Evolutionary conservation across 2,329 filamentous ascomycete species (phyloP).

Genomic region (Neospermospora avenae): DNA sequence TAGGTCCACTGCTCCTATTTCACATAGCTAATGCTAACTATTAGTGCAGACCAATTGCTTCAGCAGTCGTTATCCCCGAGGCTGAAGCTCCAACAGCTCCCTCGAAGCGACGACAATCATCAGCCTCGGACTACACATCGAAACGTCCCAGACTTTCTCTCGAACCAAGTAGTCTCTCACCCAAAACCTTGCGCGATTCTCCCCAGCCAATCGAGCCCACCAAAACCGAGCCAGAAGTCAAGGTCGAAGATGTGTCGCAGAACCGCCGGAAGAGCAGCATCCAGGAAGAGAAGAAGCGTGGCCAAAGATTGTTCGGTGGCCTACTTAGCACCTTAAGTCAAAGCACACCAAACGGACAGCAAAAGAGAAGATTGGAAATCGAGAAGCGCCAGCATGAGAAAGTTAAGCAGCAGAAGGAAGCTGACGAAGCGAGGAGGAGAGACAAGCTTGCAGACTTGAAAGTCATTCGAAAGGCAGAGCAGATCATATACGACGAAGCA

Average conservation of each 20-base stretch:
- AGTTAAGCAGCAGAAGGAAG: slow-evolving; percentile 66
- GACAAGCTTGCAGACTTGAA: slow-evolving; percentile 63
- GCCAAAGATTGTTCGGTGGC: slow-evolving; percentile 81
- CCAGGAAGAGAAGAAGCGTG: slow-evolving; percentile 78
- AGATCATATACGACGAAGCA: slow-evolving; percentile 71
- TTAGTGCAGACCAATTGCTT: slow-evolving; percentile 34
- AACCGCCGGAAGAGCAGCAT: slow-evolving; percentile 43
- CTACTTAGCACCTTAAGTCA: slow-evolving; percentile 62
- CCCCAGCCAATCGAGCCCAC: slow-evolving; percentile 22
- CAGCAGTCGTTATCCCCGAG: slow-evolving; percentile 37
- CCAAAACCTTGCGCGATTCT: slow-evolving; percentile 31
- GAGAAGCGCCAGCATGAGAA: slow-evolving; percentile 79
- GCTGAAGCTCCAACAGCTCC: slow-evolving; percentile 18
- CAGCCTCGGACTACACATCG: slow-evolving; percentile 43
- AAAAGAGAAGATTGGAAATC: slow-evolving; percentile 73
- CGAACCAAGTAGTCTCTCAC: slow-evolving; percentile 21
- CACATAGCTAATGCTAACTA: slow-evolving; percentile 15
- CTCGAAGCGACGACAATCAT: slow-evolving; percentile 48
- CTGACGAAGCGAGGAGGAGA: slow-evolving; percentile 65
- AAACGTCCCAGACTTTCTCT: slow-evolving; percentile 52
- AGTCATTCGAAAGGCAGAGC: slow-evolving; percentile 61
- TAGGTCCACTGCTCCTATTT: slow-evolving; percentile 7
- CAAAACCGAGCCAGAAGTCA: slow-evolving; percentile 11
- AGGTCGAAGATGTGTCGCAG: slow-evolving; percentile 17
- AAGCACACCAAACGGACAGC: slow-evolving; percentile 57